Percentiles rank a stretch among this genome's conserved stretches.
These are phyloP conservation scores for Oxyria digyna DNA, from an alignment of 148 eudicot species.

Conservation along the genomic window DNA sequence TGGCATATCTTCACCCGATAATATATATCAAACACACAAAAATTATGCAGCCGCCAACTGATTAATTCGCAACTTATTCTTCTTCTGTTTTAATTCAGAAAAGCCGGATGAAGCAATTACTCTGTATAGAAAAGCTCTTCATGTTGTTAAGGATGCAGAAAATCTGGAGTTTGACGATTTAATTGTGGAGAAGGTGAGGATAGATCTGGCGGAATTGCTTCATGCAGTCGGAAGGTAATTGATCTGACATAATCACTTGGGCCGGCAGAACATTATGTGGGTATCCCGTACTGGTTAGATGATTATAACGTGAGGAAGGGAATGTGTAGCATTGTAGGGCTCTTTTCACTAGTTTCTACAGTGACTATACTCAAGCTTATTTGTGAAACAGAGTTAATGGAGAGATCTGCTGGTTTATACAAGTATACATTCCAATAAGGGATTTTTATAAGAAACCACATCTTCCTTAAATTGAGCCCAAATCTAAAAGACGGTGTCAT, in stretches of 20 bases:
- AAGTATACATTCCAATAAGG: background rate
- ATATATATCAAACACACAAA: background rate
- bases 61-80: background rate
- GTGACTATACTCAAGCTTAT: background rate
- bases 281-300: background rate
- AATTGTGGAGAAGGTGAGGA: conserved; percentile 58
- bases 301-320: background rate
- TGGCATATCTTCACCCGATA: background rate
- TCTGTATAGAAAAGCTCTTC: conserved; percentile 54
- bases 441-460: background rate
- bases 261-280: background rate
- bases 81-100: conserved; percentile 27
- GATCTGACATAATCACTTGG: background rate
- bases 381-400: background rate
- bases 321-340: background rate
- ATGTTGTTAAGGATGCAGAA: conserved; percentile 38
- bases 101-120: conserved; percentile 63
- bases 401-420: background rate
- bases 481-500: background rate
- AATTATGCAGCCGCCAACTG: no score
- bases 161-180: conserved; percentile 41
- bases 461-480: background rate
- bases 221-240: conserved; percentile 74
- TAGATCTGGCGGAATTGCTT: conserved; percentile 80
- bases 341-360: background rate